phyloP scores from a whole-genome alignment of 768 basidiomycete genomes.

The Tricholoma bakamatsutake region DNA sequence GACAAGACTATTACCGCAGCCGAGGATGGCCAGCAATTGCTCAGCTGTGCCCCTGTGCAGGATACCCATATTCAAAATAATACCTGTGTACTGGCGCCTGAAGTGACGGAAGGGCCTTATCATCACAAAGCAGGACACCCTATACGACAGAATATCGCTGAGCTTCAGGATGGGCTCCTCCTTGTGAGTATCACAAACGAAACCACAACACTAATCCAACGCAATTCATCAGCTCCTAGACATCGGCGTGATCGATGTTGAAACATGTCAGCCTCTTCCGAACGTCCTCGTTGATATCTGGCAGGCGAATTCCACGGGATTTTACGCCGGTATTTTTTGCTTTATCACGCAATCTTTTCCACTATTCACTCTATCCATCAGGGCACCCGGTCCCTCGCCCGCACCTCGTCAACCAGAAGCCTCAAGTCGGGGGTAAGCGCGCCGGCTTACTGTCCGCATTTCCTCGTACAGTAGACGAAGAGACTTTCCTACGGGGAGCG shows the following conservation, averaged over 20 bases:
- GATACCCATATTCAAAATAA: constrained; percentile 48
- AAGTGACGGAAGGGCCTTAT: constrained; percentile 51
- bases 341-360: background rate
- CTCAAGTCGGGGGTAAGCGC: constrained; percentile 41
- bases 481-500: constrained; percentile 48
- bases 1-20: constrained; percentile 20
- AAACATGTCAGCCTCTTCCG: constrained; percentile 49
- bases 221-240: constrained; percentile 34
- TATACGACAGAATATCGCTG: constrained; percentile 50
- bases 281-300: constrained; percentile 56
- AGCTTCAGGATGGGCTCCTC: constrained; percentile 43
- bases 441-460: constrained; percentile 37
- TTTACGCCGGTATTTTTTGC: constrained; percentile 38
- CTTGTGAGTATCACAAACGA: constrained; percentile 27
- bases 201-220: background rate
- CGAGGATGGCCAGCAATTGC: constrained; percentile 26
- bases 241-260: constrained; percentile 53
- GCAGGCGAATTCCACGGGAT: constrained; percentile 53
- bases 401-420: constrained; percentile 36
- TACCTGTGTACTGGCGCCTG: constrained; percentile 47
- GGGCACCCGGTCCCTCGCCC: constrained; percentile 44
- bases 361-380: constrained; percentile 6
- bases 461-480: constrained; percentile 35
- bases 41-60: constrained; percentile 42
- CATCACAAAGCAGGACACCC: constrained; percentile 45